Conservation (phyloP, 2,329 filamentous ascomycete genomes). For the Coccinonectria pachysandricola region DNA sequence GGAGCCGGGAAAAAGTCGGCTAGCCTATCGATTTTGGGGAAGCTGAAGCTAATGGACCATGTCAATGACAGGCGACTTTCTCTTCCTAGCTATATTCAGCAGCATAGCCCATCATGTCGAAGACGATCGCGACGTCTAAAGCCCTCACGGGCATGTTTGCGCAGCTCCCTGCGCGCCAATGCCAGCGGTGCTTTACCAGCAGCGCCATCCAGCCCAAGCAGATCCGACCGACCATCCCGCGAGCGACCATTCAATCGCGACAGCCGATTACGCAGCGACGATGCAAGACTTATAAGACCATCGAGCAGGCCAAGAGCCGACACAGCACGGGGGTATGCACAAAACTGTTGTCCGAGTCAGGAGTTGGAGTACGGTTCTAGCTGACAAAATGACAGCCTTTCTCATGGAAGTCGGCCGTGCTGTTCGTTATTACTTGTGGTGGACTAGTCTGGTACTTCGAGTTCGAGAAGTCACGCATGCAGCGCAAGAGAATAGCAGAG, state of each 20-base stretch:
- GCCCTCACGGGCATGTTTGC: conserved; percentile 24
- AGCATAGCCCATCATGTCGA: conserved; percentile 29
- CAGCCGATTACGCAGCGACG: conserved; percentile 28
- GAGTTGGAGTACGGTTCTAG: no score
- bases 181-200: conserved; percentile 33
- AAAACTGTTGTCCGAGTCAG: no score
- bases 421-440: conserved; percentile 72
- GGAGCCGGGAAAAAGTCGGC: conserved; percentile 17
- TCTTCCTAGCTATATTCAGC: no score
- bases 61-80: conserved; percentile 8
- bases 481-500: conserved; percentile 79
- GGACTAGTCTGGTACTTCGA: conserved; percentile 86
- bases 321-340: conserved; percentile 47
- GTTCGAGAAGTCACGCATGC: conserved; percentile 83
- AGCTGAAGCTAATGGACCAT: no score
- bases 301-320: conserved; percentile 49
- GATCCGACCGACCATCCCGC: conserved; percentile 24
- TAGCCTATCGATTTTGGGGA: conserved; percentile 6
- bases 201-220: conserved; percentile 25
- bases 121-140: conserved; percentile 25
- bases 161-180: conserved; percentile 25
- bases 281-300: conserved; percentile 36
- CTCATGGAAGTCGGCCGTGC: conserved; percentile 77
- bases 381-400: conserved; percentile 57
- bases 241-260: conserved; percentile 21